Evolutionary conservation across 2,329 filamentous ascomycete genomes (phyloP), one percentile per base, ranked within the genome.

Genomic region (Hymenoscyphus salicellus): DNA sequence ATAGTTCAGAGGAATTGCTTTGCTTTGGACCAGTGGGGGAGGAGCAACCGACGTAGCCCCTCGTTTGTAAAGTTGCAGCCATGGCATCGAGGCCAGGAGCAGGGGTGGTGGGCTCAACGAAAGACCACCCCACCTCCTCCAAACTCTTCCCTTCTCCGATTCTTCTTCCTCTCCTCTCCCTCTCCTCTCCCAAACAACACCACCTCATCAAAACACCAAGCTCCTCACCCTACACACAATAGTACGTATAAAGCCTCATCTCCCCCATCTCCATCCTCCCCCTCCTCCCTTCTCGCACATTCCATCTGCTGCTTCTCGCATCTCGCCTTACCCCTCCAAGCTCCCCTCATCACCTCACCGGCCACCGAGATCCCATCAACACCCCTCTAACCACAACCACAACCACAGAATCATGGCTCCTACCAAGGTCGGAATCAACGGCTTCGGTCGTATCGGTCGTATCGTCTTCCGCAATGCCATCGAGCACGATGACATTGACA

Each of bases 381-480:
- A 32, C 16, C 26, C 17, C n/a, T 43, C 63, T 70, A 67, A 69
- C 66, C 52, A 30, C 46, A 67, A 69, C 66, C 52, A 30, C 46
- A 17, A 58, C 61, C 32, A 46, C 73, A 75, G 72, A 75, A 84
- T 75, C 70, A 85, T 85, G 81, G 76, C 78, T 78, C 75, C 72
- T 60, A 79, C 84, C 79, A 87, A 96, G 88, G 92, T 96, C 79
- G 93, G 93, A 81, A 97, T 97, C 90, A 98, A 97, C 90, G 94
- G 95, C 82, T 99, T 99, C 86, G 95, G 95, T 85, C 93, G 95
- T 83, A 99, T 99, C 83, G 95, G 95, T 78, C 91, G 95, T 81
- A 97, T 99, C 81, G 89, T 98, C 86, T 95, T 98, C 91, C 92
- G 94, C 85, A 98, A 97, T 85, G 92, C 94, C 77, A 80, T 96